These are phyloP conservation scores for Fusarium setosum DNA, from an alignment of 2,329 filamentous ascomycete genomes.

Conservation along the genomic window DNA sequence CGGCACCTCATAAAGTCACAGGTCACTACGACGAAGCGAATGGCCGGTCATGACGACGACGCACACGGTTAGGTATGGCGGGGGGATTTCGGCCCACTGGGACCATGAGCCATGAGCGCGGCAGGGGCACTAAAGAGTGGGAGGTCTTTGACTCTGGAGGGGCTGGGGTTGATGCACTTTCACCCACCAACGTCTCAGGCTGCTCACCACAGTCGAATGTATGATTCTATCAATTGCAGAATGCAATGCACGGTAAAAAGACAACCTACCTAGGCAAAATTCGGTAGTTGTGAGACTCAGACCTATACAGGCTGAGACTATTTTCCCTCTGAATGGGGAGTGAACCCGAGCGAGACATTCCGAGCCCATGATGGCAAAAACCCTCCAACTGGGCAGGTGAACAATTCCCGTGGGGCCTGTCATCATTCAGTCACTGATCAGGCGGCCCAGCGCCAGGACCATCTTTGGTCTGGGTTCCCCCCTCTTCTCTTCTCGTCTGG, in stretches of 20 bases:
- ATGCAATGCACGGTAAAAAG: background rate
- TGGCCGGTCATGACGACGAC: conserved; percentile 30
- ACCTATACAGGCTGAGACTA: background rate
- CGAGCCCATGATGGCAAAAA: background rate
- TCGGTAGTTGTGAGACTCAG: background rate
- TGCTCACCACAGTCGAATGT: conserved; percentile 22
- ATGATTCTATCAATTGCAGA: background rate
- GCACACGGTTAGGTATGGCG: conserved; percentile 37
- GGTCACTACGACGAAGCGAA: conserved; percentile 30
- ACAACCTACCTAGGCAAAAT: too few relatives aligned
- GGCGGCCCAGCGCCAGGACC: too few relatives aligned
- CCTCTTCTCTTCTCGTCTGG: conserved; percentile 17
- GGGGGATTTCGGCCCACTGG: conserved; percentile 11
- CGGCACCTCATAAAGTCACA: conserved; percentile 25
- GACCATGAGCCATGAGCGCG: background rate
- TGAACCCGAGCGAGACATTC: background rate
- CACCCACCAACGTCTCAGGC: conserved; percentile 27
- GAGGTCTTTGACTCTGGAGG: conserved; percentile 3
- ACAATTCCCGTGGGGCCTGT: conserved; percentile 19
- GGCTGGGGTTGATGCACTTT: background rate
- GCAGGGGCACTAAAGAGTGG: background rate
- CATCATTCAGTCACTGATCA: conserved; percentile 27
- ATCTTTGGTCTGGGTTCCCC: too few relatives aligned
- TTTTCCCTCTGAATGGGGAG: too few relatives aligned
- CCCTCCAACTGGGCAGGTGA: conserved; percentile 17